A percentile compares a stretch with the other conserved stretches of the same genome.
Conservation (phyloP, 2,329 filamentous ascomycete species). For the Alternaria gaisen region DNA sequence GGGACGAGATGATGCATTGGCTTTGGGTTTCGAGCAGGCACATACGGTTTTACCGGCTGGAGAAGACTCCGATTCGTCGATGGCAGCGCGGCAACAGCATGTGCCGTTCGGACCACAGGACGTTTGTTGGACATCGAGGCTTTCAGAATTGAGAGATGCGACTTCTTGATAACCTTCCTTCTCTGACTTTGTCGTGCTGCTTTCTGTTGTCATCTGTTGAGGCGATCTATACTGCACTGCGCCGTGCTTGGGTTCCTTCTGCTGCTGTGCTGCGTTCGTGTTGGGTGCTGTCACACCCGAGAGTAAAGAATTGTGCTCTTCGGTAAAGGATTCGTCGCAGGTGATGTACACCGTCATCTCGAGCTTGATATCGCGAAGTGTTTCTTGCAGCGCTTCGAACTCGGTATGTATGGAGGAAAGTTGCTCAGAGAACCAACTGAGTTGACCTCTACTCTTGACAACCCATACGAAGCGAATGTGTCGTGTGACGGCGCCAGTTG, state of each 20-base stretch:
- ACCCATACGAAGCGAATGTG: conserved; percentile 67
- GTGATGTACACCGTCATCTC: conserved; percentile 65
- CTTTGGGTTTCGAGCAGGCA: conserved; percentile 22
- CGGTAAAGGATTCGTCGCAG: conserved; percentile 59
- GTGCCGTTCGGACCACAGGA: conserved; percentile 38
- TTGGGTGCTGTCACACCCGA: conserved; percentile 35
- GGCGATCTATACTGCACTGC: conserved; percentile 30
- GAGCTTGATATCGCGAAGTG: conserved; percentile 54
- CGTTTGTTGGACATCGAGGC: conserved; percentile 28
- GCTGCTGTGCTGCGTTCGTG: background rate
- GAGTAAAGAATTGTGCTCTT: conserved; percentile 49
- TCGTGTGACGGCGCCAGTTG: conserved; percentile 54
- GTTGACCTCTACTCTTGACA: conserved; percentile 62
- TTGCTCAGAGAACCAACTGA: conserved; percentile 63
- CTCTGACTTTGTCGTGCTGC: conserved; percentile 24
- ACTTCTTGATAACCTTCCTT: conserved; percentile 35
- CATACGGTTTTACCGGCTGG: conserved; percentile 39
- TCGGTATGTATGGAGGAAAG: conserved; percentile 58
- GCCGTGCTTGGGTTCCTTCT: conserved; percentile 19
- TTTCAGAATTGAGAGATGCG: conserved; percentile 14
- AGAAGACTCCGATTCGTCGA: conserved; percentile 48
- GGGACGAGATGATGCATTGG: conserved; percentile 2
- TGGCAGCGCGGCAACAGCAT: conserved; percentile 61
- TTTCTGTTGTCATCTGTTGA: conserved; percentile 11
- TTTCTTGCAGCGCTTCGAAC: conserved; percentile 51